Conservation (phyloP, 345 rosid genomes). For the Sonneratia alba region DNA sequence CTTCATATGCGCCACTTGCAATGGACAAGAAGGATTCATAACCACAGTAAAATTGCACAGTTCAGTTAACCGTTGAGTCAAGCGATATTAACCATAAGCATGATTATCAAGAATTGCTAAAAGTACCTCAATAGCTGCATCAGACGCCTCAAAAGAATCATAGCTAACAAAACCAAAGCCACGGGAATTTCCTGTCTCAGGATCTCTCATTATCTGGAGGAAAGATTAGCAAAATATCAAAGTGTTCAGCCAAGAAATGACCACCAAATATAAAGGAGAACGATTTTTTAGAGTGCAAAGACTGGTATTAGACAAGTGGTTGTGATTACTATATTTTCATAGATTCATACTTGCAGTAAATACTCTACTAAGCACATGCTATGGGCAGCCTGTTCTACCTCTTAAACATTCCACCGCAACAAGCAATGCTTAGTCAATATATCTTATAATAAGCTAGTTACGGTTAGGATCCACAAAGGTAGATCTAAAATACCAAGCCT, state of each 20-base stretch:
- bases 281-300: not conserved
- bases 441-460: not conserved
- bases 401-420: not conserved
- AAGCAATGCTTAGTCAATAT: not conserved
- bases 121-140: conserved; percentile 92
- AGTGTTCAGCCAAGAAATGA: not conserved
- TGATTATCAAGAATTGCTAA: not conserved
- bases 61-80: not conserved
- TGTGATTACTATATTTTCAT: not conserved
- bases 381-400: not conserved
- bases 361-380: not conserved
- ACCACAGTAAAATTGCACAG: not conserved
- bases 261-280: not conserved
- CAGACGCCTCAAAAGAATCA: conserved; percentile 98
- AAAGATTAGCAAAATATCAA: not conserved
- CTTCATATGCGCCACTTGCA: not conserved
- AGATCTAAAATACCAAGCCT: not conserved
- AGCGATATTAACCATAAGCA: not conserved
- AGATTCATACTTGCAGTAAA: not conserved
- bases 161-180: conserved; percentile 98
- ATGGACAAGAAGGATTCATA: not conserved
- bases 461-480: not conserved
- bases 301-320: not conserved
- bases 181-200: conserved; percentile 93
- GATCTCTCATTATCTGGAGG: conserved; percentile 92